A percentile compares a stretch with the other conserved stretches of the same genome.
Conservation (phyloP, 768 basidiomycete genomes). For the Fistulinella prunicolor region DNA sequence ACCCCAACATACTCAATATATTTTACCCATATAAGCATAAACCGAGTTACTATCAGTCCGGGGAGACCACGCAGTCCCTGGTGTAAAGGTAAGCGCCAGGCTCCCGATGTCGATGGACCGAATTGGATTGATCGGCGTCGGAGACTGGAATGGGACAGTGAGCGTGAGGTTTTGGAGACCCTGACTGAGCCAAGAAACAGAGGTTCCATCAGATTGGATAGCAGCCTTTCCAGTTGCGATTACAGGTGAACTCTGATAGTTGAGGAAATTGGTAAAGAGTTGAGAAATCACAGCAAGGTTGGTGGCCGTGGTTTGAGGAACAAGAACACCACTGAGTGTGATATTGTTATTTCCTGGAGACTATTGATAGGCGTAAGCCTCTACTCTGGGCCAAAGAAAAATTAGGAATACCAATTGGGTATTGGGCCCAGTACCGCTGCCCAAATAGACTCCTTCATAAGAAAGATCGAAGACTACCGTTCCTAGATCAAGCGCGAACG, state of each 20-base stretch:
- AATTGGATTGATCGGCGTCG: constrained; percentile 57
- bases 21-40: constrained; percentile 53
- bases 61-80: constrained; percentile 55
- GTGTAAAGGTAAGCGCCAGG: constrained; percentile 54
- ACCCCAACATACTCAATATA: not conserved
- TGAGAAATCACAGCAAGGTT: constrained; percentile 51
- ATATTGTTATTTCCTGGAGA: constrained; percentile 55
- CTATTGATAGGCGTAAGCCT: constrained; percentile 29
- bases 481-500: constrained; percentile 67
- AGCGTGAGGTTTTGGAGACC: constrained; percentile 58
- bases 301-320: constrained; percentile 46
- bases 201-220: constrained; percentile 50
- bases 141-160: constrained; percentile 57
- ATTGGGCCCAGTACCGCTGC: constrained; percentile 50
- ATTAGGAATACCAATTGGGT: constrained; percentile 44
- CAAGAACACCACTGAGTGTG: constrained; percentile 53
- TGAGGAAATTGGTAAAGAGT: constrained; percentile 71
- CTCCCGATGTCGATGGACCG: constrained; percentile 59
- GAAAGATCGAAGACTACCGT: constrained; percentile 60
- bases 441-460: constrained; percentile 56
- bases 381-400: not conserved
- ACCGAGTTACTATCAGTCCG: constrained; percentile 56
- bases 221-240: constrained; percentile 60
- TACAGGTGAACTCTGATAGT: constrained; percentile 56
- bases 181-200: constrained; percentile 63